These are phyloP conservation scores for Scutellaria barbata DNA, from an alignment of 257 asterid species.

Conservation along the genomic window DNA sequence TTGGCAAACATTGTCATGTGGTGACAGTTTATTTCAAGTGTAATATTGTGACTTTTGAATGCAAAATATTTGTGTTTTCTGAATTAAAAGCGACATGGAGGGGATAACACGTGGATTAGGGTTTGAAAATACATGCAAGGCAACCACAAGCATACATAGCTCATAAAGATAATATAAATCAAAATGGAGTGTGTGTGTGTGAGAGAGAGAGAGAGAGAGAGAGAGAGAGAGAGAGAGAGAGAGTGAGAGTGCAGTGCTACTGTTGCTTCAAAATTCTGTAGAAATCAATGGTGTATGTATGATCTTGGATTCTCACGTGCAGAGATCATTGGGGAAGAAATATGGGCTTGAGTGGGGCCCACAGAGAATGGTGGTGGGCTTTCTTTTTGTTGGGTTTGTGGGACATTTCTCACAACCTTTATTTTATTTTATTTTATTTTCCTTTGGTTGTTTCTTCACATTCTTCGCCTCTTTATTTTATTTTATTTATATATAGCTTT, in stretches of 20 bases:
- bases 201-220: no score
- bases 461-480: constrained; percentile 41
- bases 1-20: constrained; percentile 25
- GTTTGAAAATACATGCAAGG: constrained; percentile 40
- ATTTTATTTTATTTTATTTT: background rate
- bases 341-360: constrained; percentile 47
- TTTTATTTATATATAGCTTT: constrained; percentile 43
- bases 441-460: constrained; percentile 26
- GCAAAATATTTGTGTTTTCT: background rate
- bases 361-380: constrained; percentile 34
- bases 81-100: no score
- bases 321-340: constrained; percentile 31
- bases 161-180: constrained; percentile 39
- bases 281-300: constrained; percentile 45
- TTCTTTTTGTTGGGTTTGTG: constrained; percentile 17
- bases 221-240: no score
- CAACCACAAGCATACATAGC: constrained; percentile 38
- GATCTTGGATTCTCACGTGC: constrained; percentile 57
- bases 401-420: constrained; percentile 15
- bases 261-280: constrained; percentile 56
- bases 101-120: constrained; percentile 37
- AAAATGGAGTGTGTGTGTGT: constrained; percentile 19
- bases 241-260: no score
- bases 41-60: constrained; percentile 29
- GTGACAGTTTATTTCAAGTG: constrained; percentile 38